Evolutionary conservation across 768 basidiomycete genomes (phyloP).

Genomic region (Serendipita sp.): DNA sequence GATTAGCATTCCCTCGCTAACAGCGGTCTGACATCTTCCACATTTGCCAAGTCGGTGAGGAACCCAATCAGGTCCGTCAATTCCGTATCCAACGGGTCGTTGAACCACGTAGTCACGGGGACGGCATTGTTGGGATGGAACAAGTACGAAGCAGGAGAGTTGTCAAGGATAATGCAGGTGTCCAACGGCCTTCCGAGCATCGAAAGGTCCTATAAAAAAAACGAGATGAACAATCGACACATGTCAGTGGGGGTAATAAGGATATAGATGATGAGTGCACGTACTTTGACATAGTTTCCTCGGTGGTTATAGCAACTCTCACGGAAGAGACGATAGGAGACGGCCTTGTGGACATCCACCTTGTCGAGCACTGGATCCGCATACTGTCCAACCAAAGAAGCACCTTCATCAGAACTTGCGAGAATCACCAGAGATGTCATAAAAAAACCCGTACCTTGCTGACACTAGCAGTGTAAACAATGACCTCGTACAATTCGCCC

Average conservation of each 20-base stretch:
- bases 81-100: conserved; percentile 96
- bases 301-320: conserved; percentile 99
- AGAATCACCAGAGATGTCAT: background rate
- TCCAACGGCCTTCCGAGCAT: conserved; percentile 88
- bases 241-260: too few relatives aligned
- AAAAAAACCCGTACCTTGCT: conserved; percentile 57
- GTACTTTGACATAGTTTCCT: conserved; percentile 97
- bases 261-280: conserved; percentile 12
- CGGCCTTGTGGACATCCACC: conserved; percentile 81
- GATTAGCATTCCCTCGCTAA: conserved; percentile 26
- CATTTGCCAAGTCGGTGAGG: conserved; percentile 68
- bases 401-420: conserved; percentile 11
- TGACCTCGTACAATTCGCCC: conserved; percentile 97
- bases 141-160: conserved; percentile 97
- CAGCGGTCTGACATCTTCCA: conserved; percentile 83
- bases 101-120: conserved; percentile 99
- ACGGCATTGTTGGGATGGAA: conserved; percentile 99
- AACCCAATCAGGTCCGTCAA: conserved; percentile 92
- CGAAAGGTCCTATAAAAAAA: conserved; percentile 72
- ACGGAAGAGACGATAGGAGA: conserved; percentile 85
- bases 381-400: conserved; percentile 41
- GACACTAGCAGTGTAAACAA: conserved; percentile 93
- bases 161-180: conserved; percentile 95
- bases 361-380: conserved; percentile 98
- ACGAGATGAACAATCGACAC: background rate